Percentiles rank a stretch among this genome's conserved stretches.
Conservation (phyloP, 1,284 basidiomycete species). For the Rhodotorula sp. region DNA sequence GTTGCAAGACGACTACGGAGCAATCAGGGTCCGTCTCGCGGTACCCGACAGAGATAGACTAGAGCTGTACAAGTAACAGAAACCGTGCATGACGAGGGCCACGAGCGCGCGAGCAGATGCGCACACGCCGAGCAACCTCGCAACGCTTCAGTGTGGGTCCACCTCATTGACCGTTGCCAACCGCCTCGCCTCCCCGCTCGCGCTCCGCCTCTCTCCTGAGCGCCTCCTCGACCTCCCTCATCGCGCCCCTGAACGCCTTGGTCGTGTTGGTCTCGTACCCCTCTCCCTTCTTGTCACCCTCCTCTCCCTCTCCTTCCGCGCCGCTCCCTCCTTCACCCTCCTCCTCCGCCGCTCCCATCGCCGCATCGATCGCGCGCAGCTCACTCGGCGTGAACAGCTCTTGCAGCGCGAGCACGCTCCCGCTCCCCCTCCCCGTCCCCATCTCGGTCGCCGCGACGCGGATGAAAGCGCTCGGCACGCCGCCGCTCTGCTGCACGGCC, state of each 20-base stretch:
- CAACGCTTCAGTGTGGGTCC: too few species aligned
- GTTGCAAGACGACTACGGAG: too few species aligned
- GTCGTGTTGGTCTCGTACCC: background rate
- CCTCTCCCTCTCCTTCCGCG: background rate
- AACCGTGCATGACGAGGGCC: too few species aligned
- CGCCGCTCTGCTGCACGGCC: constrained; percentile 1
- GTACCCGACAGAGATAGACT: too few species aligned
- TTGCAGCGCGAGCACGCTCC: background rate
- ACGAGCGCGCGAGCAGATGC: too few species aligned
- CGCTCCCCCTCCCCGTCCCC: background rate
- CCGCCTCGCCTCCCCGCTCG: background rate
- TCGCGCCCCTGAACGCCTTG: constrained; percentile 3
- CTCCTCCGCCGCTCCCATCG: background rate
- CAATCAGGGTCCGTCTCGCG: too few species aligned
- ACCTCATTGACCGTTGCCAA: too few species aligned
- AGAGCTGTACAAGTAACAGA: too few species aligned
- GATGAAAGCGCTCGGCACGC: background rate
- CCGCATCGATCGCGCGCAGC: constrained; percentile 1
- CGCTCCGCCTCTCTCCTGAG: background rate
- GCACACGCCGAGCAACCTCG: too few species aligned
- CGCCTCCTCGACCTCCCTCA: constrained; percentile 11
- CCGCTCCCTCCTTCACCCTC: accelerated
- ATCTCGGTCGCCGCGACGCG: background rate
- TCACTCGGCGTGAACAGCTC: constrained; percentile 10
- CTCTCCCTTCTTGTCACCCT: background rate